Base-by-base conservation (phyloP, 305 asterid genomes). In the Solanum hybrid region DNA sequence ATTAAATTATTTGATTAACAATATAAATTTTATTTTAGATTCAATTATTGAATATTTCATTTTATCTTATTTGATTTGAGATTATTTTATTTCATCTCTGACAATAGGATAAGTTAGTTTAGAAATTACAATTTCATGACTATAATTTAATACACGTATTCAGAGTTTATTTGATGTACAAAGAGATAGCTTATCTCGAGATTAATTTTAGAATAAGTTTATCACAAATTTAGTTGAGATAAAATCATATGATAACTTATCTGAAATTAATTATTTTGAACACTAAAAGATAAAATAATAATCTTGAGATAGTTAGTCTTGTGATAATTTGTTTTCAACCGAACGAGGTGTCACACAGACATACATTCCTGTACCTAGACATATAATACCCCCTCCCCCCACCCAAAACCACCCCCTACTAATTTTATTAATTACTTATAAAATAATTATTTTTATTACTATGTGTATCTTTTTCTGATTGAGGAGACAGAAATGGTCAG, bases 401-500 rank as follows among this genome's bases (percentile, higher is more conserved):
- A 12, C 61, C 2, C 33, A n/a, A 74, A 31, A 16, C 67, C 18
- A 4, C 33, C 24, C 67, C 86, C 13, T n/a, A 12, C 64, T 11
- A 80, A 80, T 36, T 80, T 61, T 22, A 69, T 24, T 82, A 81
- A 82, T 84, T 51, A 29, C 13, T 33, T 20, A 84, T 9, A 83
- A 18, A 10, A 57, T 18, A 9, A 39, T 40, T 81, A 36, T 22
- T 36, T 86, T n/a, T 64, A 85, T 31, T 35, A 85, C 29, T 31
- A 10, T 85, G 28, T 20, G 37, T 24, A n/a, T 87, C 22, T 37
- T 24, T 86, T 67, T 69, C 39, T 35, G 35, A 8, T 71, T 87
- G 36, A 67, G 80, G 81, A 61, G 84, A n/a, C 78, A 39, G 37
- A 93, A 93, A 90, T 79, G 87, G 94, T 92, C 93, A 90, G 94